A percentile compares a stretch with the other conserved stretches of the same genome.
phyloP scores from a whole-genome alignment of 2,329 filamentous ascomycete species.

The Aureobasidium sp. region DNA sequence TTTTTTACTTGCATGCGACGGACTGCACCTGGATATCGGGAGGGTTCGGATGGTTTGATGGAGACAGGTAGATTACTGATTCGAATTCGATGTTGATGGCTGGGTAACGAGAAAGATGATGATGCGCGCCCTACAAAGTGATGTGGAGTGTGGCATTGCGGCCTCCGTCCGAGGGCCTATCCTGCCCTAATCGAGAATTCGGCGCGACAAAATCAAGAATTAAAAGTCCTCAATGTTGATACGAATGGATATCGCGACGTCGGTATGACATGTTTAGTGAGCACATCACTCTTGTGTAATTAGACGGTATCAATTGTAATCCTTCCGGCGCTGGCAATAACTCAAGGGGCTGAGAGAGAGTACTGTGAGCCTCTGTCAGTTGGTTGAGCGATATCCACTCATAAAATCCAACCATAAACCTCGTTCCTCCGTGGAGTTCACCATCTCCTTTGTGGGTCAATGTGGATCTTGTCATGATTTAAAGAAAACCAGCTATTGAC shows the following conservation, averaged over 20 bases:
- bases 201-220: neutral
- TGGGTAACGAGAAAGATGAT: neutral
- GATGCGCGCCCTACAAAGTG: neutral
- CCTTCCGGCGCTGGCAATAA: neutral
- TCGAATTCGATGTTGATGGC: neutral
- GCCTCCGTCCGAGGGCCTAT: neutral
- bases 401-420: neutral
- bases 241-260: neutral
- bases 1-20: neutral
- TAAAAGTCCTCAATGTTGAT: neutral
- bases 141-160: neutral
- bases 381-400: neutral
- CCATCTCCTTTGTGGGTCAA: neutral
- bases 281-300: neutral
- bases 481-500: slow-evolving; percentile 1
- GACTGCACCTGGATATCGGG: neutral
- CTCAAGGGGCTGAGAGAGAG: neutral
- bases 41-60: neutral
- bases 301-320: neutral
- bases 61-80: too few species aligned
- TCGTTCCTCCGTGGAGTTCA: neutral
- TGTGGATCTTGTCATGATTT: neutral
- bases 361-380: neutral
- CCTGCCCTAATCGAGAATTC: neutral
- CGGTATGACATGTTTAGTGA: neutral